A percentile compares a stretch with the other conserved stretches of the same genome.
phyloP scores from a whole-genome alignment of 2,329 filamentous ascomycete genomes.

The Neonectria neomacrospora region DNA sequence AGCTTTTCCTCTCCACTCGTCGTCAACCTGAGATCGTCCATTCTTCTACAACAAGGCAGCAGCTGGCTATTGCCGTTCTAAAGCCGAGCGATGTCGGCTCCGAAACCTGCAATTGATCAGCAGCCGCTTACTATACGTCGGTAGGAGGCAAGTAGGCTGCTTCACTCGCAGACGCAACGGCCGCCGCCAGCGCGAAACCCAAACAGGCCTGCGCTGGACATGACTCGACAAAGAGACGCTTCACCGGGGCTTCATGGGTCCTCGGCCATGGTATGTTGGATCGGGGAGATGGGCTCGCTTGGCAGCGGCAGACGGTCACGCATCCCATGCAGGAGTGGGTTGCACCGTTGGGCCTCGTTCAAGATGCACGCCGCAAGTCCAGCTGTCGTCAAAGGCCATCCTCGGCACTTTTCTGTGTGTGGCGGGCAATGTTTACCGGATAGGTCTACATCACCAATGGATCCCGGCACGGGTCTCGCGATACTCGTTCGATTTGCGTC shows the following conservation, averaged over 20 bases:
- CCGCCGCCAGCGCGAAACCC: too few species aligned
- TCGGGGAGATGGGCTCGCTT: slow-evolving; percentile 1
- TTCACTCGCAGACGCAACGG: too few species aligned
- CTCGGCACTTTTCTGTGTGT: neutral
- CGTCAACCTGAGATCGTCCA: neutral
- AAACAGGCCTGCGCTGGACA: neutral
- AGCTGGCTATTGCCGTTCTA: slow-evolving; percentile 11
- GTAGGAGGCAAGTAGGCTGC: too few species aligned
- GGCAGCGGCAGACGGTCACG: neutral
- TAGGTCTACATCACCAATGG: neutral
- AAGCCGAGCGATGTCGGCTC: slow-evolving; percentile 27
- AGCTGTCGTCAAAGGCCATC: neutral
- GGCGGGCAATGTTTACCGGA: neutral
- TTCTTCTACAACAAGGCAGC: neutral
- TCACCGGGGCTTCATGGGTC: neutral
- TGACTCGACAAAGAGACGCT: neutral
- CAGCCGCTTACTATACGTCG: too few species aligned
- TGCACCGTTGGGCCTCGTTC: neutral
- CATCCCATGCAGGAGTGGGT: neutral
- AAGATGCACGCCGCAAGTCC: neutral
- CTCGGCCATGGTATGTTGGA: neutral
- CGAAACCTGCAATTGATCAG: neutral
- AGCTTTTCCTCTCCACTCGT: neutral
- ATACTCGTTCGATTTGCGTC: neutral
- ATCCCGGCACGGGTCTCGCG: neutral